These are phyloP conservation scores for Fomitopsis pinicola DNA, from an alignment of 1,284 basidiomycete genomes.

Conservation along the genomic window DNA sequence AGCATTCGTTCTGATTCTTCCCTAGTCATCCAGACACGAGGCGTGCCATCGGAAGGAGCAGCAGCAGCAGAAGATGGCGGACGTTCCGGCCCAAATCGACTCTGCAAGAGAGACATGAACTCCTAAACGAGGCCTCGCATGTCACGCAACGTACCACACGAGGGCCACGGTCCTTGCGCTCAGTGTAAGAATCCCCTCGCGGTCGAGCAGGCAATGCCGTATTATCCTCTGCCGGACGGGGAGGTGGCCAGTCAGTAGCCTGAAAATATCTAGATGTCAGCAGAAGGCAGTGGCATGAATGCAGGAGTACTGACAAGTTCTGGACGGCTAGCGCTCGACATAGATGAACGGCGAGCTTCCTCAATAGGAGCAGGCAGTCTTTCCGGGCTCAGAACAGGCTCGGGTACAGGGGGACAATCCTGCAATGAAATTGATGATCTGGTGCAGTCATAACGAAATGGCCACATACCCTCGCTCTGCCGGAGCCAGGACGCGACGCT, in stretches of 20 bases:
- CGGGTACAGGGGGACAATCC: background rate
- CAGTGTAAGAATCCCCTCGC: background rate
- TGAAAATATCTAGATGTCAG: background rate
- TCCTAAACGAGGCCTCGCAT: too few relatives aligned
- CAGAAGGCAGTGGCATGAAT: background rate
- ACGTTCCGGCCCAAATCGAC: conserved; percentile 2
- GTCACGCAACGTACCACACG: background rate
- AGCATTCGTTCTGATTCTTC: background rate
- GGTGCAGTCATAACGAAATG: background rate
- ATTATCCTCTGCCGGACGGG: background rate
- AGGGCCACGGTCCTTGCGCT: background rate
- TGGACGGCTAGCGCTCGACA: background rate
- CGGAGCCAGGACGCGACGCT: background rate
- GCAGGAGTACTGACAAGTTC: background rate
- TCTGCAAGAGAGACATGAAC: background rate
- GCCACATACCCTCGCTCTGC: background rate
- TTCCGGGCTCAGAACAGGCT: background rate
- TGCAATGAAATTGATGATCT: background rate
- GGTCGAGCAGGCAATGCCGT: background rate
- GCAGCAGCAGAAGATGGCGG: background rate
- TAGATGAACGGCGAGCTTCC: background rate
- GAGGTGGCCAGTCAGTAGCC: background rate
- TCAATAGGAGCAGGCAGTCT: background rate
- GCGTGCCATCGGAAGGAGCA: background rate
- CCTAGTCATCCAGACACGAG: conserved; percentile 1